Percentiles rank a stretch among this genome's conserved stretches.
These are phyloP conservation scores for Geotrichum ghanense DNA, from an alignment of 805 yeast species.

Conservation along the genomic window DNA sequence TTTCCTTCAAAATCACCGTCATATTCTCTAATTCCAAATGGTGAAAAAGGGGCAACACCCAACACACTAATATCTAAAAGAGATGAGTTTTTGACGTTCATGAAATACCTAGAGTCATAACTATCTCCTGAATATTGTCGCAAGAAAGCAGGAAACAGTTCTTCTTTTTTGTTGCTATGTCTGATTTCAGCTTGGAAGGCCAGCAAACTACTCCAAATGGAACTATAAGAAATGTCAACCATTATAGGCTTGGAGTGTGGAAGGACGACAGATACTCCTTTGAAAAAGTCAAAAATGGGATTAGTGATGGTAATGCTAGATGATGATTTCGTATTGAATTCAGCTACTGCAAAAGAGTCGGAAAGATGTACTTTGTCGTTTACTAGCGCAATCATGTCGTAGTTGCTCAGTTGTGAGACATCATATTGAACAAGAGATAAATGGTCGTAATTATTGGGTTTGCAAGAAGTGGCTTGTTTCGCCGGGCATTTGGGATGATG, in stretches of 20 bases:
- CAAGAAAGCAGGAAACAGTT: slow-evolving; percentile 45
- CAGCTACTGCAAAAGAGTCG: slow-evolving; percentile 18
- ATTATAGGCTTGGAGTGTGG: slow-evolving; percentile 35
- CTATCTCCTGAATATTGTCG: slow-evolving; percentile 58
- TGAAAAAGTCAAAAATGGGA: slow-evolving; percentile 15
- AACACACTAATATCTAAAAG: slow-evolving; percentile 38
- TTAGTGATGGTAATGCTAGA: slow-evolving; percentile 10
- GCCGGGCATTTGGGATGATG: slow-evolving; percentile 33
- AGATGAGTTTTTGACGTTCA: slow-evolving; percentile 34
- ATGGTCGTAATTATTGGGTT: slow-evolving; percentile 40
- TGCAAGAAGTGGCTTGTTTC: slow-evolving; percentile 23
- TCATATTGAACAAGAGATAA: slow-evolving; percentile 38
- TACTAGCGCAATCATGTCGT: slow-evolving; percentile 41
- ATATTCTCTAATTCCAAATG: slow-evolving; percentile 26
- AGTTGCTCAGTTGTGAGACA: slow-evolving; percentile 29
- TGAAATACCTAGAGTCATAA: slow-evolving; percentile 71
- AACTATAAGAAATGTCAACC: slow-evolving; percentile 37
- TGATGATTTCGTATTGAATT: slow-evolving; percentile 19
- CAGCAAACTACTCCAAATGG: slow-evolving; percentile 51
- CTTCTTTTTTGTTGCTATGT: slow-evolving; percentile 7
- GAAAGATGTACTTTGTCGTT: slow-evolving; percentile 21
- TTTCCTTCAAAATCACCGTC: slow-evolving; percentile 3
- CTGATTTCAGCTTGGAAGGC: slow-evolving; percentile 34
- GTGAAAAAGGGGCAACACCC: slow-evolving; percentile 61
- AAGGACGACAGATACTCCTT: slow-evolving; percentile 25